Base-by-base conservation (phyloP, 768 basidiomycete species). In the Boletus reticulatus region DNA sequence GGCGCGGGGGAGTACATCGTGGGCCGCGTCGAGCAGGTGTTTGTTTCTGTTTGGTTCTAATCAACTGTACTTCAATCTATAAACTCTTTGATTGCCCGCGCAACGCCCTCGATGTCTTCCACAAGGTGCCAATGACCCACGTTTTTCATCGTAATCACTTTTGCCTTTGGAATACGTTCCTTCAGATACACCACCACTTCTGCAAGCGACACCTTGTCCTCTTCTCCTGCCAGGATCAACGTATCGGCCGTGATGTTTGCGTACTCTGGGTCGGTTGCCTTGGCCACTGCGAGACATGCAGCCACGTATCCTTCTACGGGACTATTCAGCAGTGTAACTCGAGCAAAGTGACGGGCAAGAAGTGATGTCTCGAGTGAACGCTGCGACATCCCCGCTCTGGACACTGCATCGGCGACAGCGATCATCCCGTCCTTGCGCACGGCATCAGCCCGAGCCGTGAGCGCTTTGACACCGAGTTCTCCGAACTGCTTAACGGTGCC, bases 1-100 rank as follows among this genome's bases (percentile, higher is more conserved):
- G 75, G 67, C 1, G 73, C 70, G 8, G 73, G 72, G 31, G 70
- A 75, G 60, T 73, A 76, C 59, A 70, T 64, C 64, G 59, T 67
- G 67, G 43, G 47, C 53, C 29, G 39, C 59, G 62, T 64, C 50
- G 56, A 63, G 50, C 45, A 52, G 38, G 7, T 58, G 29, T 66
- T 66, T 66, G 56, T 49, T 42, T 2, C 11, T 66, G 48, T 66
- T 66, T 66, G 65, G 17, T 37, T 34, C 22, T 36, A 13, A 27
- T 27, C 27, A 27, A 36, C 27, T 29, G 27, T 29, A 29, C 27
- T 54, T 54, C n/a, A 34, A 11, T 34, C 32, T 20, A 52, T 43
- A 36, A 52, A 53, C 9, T 31, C 12, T 13, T 43, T 57, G 47
- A 56, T 43, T 20, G 20, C 55, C 12, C 34, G 14, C 20, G 34